Evolutionary conservation across 768 basidiomycete species (phyloP).

Genomic region (Leucosporidium yakuticum): DNA sequence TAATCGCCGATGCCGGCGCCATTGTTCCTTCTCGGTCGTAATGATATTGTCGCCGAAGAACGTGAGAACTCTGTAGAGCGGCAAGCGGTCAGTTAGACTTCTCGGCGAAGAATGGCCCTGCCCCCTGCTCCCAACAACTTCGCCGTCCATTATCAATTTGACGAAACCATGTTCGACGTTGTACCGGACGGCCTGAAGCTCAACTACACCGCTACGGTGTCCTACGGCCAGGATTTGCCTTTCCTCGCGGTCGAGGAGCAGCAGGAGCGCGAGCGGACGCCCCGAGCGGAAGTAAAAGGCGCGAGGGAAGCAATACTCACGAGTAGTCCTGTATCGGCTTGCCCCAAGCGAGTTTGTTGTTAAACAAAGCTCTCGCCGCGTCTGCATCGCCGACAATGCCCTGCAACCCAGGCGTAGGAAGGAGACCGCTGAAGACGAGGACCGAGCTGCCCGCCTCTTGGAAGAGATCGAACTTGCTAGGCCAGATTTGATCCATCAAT

Average conservation of each 20-base stretch:
- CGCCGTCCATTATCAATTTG: slow-evolving; percentile 85
- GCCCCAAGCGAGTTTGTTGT: background rate
- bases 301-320: background rate
- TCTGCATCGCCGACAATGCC: slow-evolving; percentile 11
- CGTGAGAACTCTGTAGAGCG: slow-evolving; percentile 24
- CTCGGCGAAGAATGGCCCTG: background rate
- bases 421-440: background rate
- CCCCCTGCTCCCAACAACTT: slow-evolving; percentile 65
- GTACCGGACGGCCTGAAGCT: slow-evolving; percentile 66
- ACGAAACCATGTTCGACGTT: slow-evolving; percentile 63
- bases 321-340: slow-evolving; percentile 16
- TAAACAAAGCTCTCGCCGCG: background rate
- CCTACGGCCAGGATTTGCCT: slow-evolving; percentile 57
- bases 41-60: slow-evolving; percentile 52
- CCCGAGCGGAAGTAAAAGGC: no score
- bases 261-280: no score
- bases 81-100: background rate
- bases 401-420: background rate
- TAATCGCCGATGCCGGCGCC: slow-evolving; percentile 51
- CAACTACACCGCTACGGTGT: slow-evolving; percentile 77
- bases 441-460: background rate
- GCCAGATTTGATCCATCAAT: no score
- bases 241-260: slow-evolving; percentile 22
- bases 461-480: background rate
- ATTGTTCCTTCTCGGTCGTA: slow-evolving; percentile 48